Base-by-base conservation (phyloP, 1,139 yeast species). In the Geotrichum aggregatum region DNA sequence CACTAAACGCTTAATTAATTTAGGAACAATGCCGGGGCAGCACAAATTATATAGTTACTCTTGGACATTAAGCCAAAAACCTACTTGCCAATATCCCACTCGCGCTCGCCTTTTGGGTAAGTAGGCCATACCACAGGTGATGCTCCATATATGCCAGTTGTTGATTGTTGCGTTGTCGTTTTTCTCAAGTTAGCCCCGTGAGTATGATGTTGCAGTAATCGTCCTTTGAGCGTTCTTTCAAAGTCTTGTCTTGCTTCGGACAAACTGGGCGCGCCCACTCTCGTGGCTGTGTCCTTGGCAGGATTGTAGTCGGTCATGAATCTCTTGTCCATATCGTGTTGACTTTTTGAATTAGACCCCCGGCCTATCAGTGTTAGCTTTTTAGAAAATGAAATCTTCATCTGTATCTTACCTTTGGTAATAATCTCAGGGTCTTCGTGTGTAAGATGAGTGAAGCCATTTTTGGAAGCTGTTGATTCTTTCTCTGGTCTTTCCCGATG, bases 61-160 rank as follows among this genome's bases (percentile, higher is more conserved):
- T 13, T 16, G 26, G 11, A 13, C 26, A 6, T 7, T 24, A 8
- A 11, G 11, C 8, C 28, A 24, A 24, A 8, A 8, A 24, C 28
- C 19, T 34, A 35, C 16, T 48, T 48, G 13, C 43, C 52, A 14
- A 18, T 14, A 34, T 48, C 52, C 52, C 52, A 48, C 28, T 42
- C 47, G 22, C 52, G 47, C 24, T 33, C 21, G 3, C 52, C 52
- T 10, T 26, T 48, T 18, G 43, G 10, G 39, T 48, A 48, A 13
- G 11, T 16, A 6, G 52, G 52, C 52, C 52, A 48, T 26, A 19
- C n/a, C 18, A 19, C n/a, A 11, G 39, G 34, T 11, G 5, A 14
- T 5, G 16, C 35, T 4, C 11, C 35, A 5, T 33, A 5, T 6
- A 5, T 24, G 28, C 28, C 28, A 5, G 28, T 24, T 8, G 5